These are phyloP conservation scores for Ilex paraguariensis DNA, from an alignment of 305 asterid species.

Conservation along the genomic window DNA sequence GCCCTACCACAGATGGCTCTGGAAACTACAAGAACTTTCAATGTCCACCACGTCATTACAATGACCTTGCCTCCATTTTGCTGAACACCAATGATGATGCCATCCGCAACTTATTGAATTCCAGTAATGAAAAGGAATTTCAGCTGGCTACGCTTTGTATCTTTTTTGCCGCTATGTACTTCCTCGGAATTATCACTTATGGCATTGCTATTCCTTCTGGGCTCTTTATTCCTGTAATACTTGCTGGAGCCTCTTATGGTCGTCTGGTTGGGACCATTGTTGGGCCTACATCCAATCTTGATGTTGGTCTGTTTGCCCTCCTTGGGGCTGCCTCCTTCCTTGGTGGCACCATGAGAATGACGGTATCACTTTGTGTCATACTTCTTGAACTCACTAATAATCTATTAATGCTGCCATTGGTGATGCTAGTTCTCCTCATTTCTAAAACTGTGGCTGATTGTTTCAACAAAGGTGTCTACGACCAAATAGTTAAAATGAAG, in stretches of 20 bases:
- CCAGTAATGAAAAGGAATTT: constrained; percentile 47
- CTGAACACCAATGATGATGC: constrained; percentile 92
- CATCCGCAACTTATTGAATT: constrained; percentile 75
- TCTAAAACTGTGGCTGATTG: constrained; percentile 88
- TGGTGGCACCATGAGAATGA: constrained; percentile 99
- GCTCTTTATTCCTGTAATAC: constrained; percentile 92
- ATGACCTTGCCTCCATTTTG: constrained; percentile 87
- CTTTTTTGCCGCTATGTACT: constrained; percentile 56
- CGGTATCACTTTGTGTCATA: constrained; percentile 89
- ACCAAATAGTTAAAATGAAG: constrained; percentile 90
- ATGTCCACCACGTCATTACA: constrained; percentile 67
- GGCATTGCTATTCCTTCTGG: constrained; percentile 98
- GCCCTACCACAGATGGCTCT: constrained; percentile 74
- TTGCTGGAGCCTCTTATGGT: constrained; percentile 94
- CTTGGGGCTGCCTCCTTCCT: constrained; percentile 97
- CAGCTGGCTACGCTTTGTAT: constrained; percentile 50
- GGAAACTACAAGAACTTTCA: constrained; percentile 84
- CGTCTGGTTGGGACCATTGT: constrained; percentile 68
- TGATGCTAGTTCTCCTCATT: constrained; percentile 90
- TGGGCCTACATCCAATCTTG: constrained; percentile 56
- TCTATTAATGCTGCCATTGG: constrained; percentile 80
- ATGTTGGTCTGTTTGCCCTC: constrained; percentile 69
- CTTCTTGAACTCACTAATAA: constrained; percentile 82
- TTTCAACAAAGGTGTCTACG: constrained; percentile 84
- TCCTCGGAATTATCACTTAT: constrained; percentile 83